phyloP scores from a whole-genome alignment of 2,329 filamentous ascomycete genomes.

The Colletotrichum paranaense region DNA sequence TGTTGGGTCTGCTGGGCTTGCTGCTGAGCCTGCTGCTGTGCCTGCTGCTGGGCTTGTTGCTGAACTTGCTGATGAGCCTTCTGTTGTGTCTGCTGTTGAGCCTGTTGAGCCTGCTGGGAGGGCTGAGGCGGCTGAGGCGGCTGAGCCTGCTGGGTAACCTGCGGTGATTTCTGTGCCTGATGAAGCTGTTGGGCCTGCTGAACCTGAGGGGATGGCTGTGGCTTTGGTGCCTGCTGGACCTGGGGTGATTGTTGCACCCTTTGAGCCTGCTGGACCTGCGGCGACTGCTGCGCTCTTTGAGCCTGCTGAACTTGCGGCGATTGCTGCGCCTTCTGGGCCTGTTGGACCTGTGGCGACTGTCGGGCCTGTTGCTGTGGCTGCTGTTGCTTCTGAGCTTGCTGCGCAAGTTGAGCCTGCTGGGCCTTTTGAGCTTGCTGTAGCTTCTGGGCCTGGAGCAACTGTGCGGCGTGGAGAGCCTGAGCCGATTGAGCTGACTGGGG shows the following conservation, averaged over 20 bases:
- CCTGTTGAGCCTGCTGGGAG: background rate
- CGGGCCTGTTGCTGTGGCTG: conserved; percentile 42
- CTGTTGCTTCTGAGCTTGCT: conserved; percentile 39
- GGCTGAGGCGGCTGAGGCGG: background rate
- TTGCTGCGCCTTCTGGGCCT: background rate
- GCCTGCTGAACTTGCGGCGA: conserved; percentile 8
- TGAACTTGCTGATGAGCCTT: conserved; percentile 43
- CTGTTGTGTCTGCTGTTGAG: conserved; percentile 37
- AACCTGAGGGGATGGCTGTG: background rate
- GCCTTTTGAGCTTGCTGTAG: conserved; percentile 33
- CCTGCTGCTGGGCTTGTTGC: conserved; percentile 1
- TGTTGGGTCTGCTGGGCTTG: conserved; percentile 10
- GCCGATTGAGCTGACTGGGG: conserved; percentile 39
- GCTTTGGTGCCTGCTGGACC: background rate
- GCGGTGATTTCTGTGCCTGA: conserved; percentile 14
- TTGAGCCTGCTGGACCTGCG: conserved; percentile 30
- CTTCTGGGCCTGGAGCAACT: conserved; percentile 37
- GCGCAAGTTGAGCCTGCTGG: conserved; percentile 43
- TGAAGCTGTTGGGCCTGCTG: background rate
- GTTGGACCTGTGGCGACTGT: conserved; percentile 39
- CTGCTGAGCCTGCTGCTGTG: conserved; percentile 5
- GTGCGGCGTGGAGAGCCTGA: conserved; percentile 7
- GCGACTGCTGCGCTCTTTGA: background rate
- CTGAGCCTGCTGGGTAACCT: conserved; percentile 12
- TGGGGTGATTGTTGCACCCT: background rate